A percentile compares a stretch with the other conserved stretches of the same genome.
These are phyloP conservation scores for Naganishia kalamii DNA, from an alignment of 768 basidiomycete species.

Conservation along the genomic window DNA sequence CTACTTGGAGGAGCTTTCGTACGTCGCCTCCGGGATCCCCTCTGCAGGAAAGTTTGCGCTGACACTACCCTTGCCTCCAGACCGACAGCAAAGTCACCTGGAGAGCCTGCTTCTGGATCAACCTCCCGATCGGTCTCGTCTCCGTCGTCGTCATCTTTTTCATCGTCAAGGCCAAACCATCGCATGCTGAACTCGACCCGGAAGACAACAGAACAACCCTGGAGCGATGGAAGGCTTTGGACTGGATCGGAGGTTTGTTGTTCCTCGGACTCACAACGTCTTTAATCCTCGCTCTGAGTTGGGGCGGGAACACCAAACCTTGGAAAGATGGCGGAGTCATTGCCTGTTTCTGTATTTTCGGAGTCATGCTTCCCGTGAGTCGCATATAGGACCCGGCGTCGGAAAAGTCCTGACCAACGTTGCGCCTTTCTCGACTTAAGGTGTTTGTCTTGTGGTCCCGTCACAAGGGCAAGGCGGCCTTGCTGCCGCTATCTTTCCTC, in stretches of 20 bases:
- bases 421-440: not conserved
- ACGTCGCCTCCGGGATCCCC: conserved; percentile 43
- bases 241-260: conserved; percentile 35
- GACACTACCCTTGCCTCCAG: not conserved
- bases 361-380: conserved; percentile 23
- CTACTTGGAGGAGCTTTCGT: conserved; percentile 51
- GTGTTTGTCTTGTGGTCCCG: conserved; percentile 47
- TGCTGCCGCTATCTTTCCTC: conserved; percentile 48
- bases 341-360: conserved; percentile 37
- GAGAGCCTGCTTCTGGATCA: conserved; percentile 52
- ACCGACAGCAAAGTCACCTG: conserved; percentile 43
- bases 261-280: conserved; percentile 36
- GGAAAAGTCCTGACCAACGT: not conserved
- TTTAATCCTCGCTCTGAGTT: conserved; percentile 40
- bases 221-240: conserved; percentile 30
- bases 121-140: conserved; percentile 39
- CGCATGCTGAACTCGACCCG: conserved; percentile 36
- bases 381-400: conserved; percentile 31
- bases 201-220: conserved; percentile 36
- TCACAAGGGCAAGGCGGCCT: conserved; percentile 44
- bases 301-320: conserved; percentile 44
- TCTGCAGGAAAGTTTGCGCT: conserved; percentile 33
- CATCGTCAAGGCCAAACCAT: conserved; percentile 34
- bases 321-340: conserved; percentile 52
- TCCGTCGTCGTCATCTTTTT: conserved; percentile 32